Evolutionary conservation across 768 basidiomycete species (phyloP), one percentile per base, ranked within the genome.

Genomic region (Russula griseocarnosa): DNA sequence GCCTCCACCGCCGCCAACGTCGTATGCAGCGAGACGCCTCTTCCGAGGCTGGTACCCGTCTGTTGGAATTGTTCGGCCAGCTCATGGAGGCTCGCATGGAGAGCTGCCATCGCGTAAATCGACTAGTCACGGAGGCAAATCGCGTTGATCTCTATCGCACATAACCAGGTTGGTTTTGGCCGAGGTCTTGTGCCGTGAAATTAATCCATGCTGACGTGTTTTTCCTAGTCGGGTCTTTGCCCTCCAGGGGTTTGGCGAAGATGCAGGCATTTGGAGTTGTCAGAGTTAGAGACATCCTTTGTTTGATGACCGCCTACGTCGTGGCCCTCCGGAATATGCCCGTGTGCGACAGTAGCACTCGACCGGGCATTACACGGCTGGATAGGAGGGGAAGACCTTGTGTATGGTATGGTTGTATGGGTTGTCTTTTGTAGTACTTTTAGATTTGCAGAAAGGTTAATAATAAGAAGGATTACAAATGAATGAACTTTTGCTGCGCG

Each of bases 51-150:
- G 75, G 76, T 50, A 80, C 84, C 30, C 81, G 79, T 59, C 79
- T 90, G 58, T 75, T 90, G 64, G 81, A 84, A 69, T 81, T 84
- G 78, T 88, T 87, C 70, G 86, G 86, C 62, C 81, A 83, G 64
- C 84, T 90, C 77, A 82, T 89, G 78, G 85, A 88, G 69, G 79
- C 83, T 3, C 81, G 88, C 60, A 84, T 90, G 81, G 88, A 89
- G 73, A 88, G 86, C 70, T 90, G 88, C 72, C 80, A 86, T 67
- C 79, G 86, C 38, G 78, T 87, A 58, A 82, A 82, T 66, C 80
- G 79, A 53, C 76, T 90, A 66, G 81, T 88, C 44, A 75, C 76
- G 55, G 76, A 79, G 57, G 78, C 79, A 51, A 79, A 77, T 68
- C 73, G 75, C 59, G 71, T 72, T 26, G 72, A 75, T 58, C 20